Conservation (phyloP, 352 stramenopile species). For the Pythium rishiriense region DNA sequence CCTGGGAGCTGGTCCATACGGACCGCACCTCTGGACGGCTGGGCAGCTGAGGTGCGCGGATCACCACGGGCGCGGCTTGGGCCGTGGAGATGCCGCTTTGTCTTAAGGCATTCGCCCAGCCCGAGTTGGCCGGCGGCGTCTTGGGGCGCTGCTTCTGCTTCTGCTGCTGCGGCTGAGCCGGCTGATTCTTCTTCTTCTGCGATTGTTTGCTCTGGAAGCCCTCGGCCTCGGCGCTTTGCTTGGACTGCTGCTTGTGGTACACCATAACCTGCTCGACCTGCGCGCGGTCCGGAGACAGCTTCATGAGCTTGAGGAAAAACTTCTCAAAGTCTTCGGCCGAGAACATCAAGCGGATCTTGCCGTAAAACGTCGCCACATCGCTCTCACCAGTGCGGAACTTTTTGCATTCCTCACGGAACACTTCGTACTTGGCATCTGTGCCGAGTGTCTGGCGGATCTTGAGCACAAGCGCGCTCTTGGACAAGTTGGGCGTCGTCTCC, state of each 20-base stretch:
- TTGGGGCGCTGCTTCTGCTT: slow-evolving; percentile 39
- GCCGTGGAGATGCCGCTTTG: slow-evolving; percentile 51
- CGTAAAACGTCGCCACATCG: slow-evolving; percentile 73
- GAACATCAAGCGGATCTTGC: slow-evolving; percentile 68
- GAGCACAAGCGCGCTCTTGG: slow-evolving; percentile 75
- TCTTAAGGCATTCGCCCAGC: slow-evolving; percentile 73
- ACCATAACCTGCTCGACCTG: slow-evolving; percentile 66
- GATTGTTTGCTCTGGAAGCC: slow-evolving; percentile 54
- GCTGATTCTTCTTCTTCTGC: slow-evolving; percentile 27
- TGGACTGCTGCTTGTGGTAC: slow-evolving; percentile 57
- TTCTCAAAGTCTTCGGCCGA: slow-evolving; percentile 58
- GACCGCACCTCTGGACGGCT: slow-evolving; percentile 20
- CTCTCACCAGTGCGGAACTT: slow-evolving; percentile 57
- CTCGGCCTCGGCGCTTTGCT: slow-evolving; percentile 35
- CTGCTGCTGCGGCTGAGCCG: slow-evolving; percentile 29
- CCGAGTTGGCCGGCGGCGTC: slow-evolving; percentile 38
- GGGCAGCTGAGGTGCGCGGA: slow-evolving; percentile 23
- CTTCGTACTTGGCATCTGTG: slow-evolving; percentile 81
- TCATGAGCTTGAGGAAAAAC: slow-evolving; percentile 81
- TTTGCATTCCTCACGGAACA: slow-evolving; percentile 79
- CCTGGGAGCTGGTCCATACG: slow-evolving; percentile 23
- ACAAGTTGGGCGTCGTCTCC: slow-evolving; percentile 33
- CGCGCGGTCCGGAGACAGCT: slow-evolving; percentile 59
- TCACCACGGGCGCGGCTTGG: slow-evolving; percentile 16
- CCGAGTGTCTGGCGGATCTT: slow-evolving; percentile 77